phyloP scores from a whole-genome alignment of 1,284 basidiomycete species.

The Schizopora paradoxa region DNA sequence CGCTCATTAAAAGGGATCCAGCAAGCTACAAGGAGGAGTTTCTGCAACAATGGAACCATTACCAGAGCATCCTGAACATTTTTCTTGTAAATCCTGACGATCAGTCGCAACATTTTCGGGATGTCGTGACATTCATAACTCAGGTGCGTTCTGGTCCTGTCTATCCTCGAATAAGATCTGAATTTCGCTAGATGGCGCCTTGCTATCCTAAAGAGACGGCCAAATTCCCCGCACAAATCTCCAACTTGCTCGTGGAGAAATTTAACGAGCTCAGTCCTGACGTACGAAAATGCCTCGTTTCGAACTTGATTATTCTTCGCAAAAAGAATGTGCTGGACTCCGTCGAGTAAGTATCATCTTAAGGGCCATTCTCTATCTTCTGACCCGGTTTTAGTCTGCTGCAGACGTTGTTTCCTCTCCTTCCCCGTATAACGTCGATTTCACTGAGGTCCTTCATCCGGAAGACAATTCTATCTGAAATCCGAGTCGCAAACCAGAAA shows the following conservation, averaged over 20 bases:
- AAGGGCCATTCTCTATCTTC: slow-evolving; percentile 5
- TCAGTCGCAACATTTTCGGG: slow-evolving; percentile 76
- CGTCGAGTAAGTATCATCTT: slow-evolving; percentile 71
- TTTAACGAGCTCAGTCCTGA: slow-evolving; percentile 72
- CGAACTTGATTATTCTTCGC: slow-evolving; percentile 87
- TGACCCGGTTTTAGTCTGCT: slow-evolving; percentile 59
- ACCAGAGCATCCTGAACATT: slow-evolving; percentile 82
- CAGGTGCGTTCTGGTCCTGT: slow-evolving; percentile 46
- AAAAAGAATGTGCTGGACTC: slow-evolving; percentile 92
- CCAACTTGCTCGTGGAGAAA: slow-evolving; percentile 69
- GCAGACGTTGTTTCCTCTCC: slow-evolving; percentile 87
- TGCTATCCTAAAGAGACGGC: slow-evolving; percentile 87
- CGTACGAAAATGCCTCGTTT: slow-evolving; percentile 76
- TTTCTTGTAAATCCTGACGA: slow-evolving; percentile 77
- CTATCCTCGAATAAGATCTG: slow-evolving; percentile 5
- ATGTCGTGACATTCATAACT: slow-evolving; percentile 82
- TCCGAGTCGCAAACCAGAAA: slow-evolving; percentile 86
- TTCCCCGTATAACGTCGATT: slow-evolving; percentile 86
- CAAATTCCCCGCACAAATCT: slow-evolving; percentile 76
- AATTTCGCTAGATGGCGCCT: slow-evolving; percentile 59
- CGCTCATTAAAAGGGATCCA: slow-evolving; percentile 94
- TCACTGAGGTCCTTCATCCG: slow-evolving; percentile 82
- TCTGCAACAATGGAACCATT: slow-evolving; percentile 97
- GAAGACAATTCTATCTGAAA: slow-evolving; percentile 94
- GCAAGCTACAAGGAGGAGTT: slow-evolving; percentile 93